Evolutionary conservation across 306 rosid species (phyloP), one percentile per base, ranked within the genome.

Genomic region (Corylus heterophylla): DNA sequence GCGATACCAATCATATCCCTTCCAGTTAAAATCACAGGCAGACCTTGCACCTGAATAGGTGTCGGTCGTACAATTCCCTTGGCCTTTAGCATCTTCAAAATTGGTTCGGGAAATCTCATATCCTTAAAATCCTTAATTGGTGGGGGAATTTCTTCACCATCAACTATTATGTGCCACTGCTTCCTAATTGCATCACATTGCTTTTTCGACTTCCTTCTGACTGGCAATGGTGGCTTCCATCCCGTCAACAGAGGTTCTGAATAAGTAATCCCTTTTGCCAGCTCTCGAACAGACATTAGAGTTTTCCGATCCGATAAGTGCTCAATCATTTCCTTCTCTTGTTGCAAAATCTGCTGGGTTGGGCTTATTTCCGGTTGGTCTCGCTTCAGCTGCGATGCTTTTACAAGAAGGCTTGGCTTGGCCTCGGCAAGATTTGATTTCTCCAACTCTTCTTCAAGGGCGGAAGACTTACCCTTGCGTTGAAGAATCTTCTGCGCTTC

Each of bases 1-100:
- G 98, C 98, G 61, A 95, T 95, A 63, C 98, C 98, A 81, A 95
- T 95, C 98, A 92, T 94, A 82, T 92, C 97, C 75, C 98, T 76
- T 16, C 98, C 98, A 0, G 98, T 81, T 55, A 92, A 87, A 75
- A 90, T 83, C 78, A 95, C 98, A 7, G 98, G 98, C 74, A 95
- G 95, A 29, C 97, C 98, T 71, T 95, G 98, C 69, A 95, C 98
- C 88, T 95, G 98, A 87, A 95, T 92, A 1, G 98, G 98, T 0
- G 98, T 95, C 0, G 98, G 98, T 58, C 91, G 98, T 75, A 95
- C 94, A 74, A 95, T 95, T 54, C 98, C 97, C 81, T 90, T 95
- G 16, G 83, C 90, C 79, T 86, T 91, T 83, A 92, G 85, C 84
- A 16, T 91, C 89, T 89, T 92, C 87, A 95, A 78, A 85, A 92